Conservation (phyloP, 345 rosid genomes). For the Sonneratia alba region DNA sequence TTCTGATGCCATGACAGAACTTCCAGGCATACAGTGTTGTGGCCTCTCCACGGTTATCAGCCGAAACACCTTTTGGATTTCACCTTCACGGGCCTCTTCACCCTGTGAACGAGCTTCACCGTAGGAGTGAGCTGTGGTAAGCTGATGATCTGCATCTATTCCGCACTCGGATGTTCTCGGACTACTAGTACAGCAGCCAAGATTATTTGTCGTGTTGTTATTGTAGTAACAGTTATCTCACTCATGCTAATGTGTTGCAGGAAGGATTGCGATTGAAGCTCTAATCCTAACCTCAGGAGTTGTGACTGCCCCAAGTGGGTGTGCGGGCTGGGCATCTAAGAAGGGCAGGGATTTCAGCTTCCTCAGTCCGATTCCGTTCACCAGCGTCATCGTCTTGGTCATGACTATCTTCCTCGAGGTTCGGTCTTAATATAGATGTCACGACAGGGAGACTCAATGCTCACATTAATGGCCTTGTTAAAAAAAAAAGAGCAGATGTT, state of each 20-base stretch:
- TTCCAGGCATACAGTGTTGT: slow-evolving; percentile 50
- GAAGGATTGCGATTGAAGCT: slow-evolving; percentile 84
- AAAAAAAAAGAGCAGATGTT: no score
- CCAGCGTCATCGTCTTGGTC: slow-evolving; percentile 60
- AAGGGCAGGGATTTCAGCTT: slow-evolving; percentile 88
- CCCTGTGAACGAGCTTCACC: slow-evolving; percentile 63
- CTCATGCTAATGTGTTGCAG: slow-evolving; percentile 25
- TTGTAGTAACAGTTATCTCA: no score
- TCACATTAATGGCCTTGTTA: no score
- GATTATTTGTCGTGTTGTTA: neutral
- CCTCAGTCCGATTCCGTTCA: slow-evolving; percentile 82
- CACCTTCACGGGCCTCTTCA: slow-evolving; percentile 70
- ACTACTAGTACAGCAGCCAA: neutral
- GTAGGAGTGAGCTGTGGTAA: slow-evolving; percentile 84
- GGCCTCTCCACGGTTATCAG: slow-evolving; percentile 85
- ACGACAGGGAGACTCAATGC: neutral
- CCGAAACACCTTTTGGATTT: slow-evolving; percentile 86
- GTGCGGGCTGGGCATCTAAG: slow-evolving; percentile 98
- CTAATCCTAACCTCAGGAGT: no score
- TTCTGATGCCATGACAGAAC: neutral
- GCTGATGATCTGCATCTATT: slow-evolving; percentile 48
- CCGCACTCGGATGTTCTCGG: no score
- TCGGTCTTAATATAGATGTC: neutral
- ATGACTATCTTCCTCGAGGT: slow-evolving; percentile 85
- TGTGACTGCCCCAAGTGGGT: slow-evolving; percentile 57